Evolutionary conservation across 2,329 filamentous ascomycete species (phyloP).

Genomic region (Colletotrichum limetticola): DNA sequence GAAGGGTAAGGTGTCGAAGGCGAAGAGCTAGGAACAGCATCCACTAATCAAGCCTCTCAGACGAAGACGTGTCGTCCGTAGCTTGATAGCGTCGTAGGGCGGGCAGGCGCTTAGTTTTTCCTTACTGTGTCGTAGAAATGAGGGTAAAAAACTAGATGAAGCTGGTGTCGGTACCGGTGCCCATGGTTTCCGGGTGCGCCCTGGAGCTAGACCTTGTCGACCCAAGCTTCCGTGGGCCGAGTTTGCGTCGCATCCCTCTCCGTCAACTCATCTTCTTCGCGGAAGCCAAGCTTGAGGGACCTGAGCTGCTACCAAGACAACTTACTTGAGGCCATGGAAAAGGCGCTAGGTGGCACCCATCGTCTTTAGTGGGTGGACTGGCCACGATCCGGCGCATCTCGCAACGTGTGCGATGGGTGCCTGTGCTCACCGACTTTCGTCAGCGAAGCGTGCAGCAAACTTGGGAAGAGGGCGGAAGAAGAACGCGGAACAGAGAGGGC

Average conservation of each 20-base stretch:
- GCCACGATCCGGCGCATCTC: slow-evolving; percentile 5
- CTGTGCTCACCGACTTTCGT: slow-evolving; percentile 25
- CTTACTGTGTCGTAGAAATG: not conserved
- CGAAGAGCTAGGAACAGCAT: not conserved
- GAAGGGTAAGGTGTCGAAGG: not conserved
- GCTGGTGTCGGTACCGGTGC: not conserved
- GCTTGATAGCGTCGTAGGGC: slow-evolving; percentile 6
- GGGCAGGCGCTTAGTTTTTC: not conserved
- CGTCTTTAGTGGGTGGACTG: slow-evolving; percentile 18
- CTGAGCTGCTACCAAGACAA: slow-evolving; percentile 32
- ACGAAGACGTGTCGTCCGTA: slow-evolving; percentile 8
- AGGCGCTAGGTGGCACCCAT: slow-evolving; percentile 17
- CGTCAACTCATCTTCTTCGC: slow-evolving; percentile 30
- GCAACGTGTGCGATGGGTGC: slow-evolving; percentile 22
- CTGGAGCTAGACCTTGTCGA: slow-evolving; percentile 31
- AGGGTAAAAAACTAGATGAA: not conserved
- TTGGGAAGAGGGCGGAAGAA: not conserved
- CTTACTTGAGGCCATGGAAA: slow-evolving; percentile 30
- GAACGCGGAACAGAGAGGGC: not conserved
- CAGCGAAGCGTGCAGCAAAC: slow-evolving; percentile 12
- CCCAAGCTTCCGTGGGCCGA: slow-evolving; percentile 28
- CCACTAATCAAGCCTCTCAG: slow-evolving; percentile 7
- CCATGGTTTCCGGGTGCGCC: slow-evolving; percentile 10
- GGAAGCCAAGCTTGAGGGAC: slow-evolving; percentile 32
- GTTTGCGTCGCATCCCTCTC: slow-evolving; percentile 33